A percentile compares a stretch with the other conserved stretches of the same genome.
These are phyloP conservation scores for Lenzites betulinus DNA, from an alignment of 768 basidiomycete genomes.

Conservation along the genomic window DNA sequence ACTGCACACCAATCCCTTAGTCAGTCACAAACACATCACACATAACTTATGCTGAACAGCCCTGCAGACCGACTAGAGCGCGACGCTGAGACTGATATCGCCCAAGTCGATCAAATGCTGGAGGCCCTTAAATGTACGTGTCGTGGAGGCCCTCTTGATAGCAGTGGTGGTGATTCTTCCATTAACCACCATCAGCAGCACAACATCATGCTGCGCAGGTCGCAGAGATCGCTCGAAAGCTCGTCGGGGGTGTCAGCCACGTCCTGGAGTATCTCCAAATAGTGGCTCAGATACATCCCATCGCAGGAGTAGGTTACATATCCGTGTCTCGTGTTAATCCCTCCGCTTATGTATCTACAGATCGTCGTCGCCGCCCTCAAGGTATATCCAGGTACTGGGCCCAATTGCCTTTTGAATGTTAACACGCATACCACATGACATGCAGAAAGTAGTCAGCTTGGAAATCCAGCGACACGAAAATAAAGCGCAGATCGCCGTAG, in stretches of 20 bases:
- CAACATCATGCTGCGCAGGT: neutral
- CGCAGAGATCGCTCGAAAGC: neutral
- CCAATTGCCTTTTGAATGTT: too few relatives aligned
- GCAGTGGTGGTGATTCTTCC: neutral
- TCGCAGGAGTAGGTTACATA: neutral
- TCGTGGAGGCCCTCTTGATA: neutral
- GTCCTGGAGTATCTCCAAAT: neutral
- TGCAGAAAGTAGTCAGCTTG: too few relatives aligned
- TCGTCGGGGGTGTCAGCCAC: neutral
- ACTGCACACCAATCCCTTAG: neutral
- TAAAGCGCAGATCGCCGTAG: neutral
- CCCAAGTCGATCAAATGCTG: neutral
- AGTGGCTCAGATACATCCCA: neutral
- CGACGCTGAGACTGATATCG: conserved; percentile 2
- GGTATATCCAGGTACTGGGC: too few relatives aligned
- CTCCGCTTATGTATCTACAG: neutral
- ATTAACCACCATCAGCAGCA: neutral
- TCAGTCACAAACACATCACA: neutral
- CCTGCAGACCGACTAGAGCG: neutral
- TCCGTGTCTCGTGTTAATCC: neutral
- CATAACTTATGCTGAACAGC: neutral
- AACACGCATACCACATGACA: too few relatives aligned
- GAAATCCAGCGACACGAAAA: neutral
- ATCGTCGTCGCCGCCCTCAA: neutral
- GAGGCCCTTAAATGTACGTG: neutral